Conservation (phyloP, 75 land plant genomes). For the Sequoiadendron giganteum region DNA sequence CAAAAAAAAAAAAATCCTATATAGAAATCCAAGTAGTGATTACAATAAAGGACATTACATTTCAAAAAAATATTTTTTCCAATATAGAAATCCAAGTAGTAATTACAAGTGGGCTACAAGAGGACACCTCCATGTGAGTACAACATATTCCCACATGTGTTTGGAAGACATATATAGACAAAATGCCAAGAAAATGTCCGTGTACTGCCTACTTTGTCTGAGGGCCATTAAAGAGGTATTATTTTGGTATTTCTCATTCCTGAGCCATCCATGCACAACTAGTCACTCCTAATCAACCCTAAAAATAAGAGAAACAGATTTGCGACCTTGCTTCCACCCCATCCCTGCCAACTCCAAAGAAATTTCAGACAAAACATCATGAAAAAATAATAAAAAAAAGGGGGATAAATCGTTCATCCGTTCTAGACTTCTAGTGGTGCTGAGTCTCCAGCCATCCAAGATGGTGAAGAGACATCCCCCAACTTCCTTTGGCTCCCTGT, state of each 20-base stretch:
- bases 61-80: no score
- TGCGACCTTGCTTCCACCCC: no score
- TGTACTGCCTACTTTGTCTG: background rate
- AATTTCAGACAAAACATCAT: background rate
- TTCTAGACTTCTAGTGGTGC: background rate
- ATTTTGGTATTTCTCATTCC: background rate
- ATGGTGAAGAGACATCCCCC: background rate
- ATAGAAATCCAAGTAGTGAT: background rate
- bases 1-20: no score
- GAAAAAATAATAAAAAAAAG: no score
- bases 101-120: background rate
- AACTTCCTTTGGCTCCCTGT: background rate
- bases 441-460: background rate
- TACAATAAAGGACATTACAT: background rate
- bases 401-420: background rate
- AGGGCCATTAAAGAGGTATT: background rate
- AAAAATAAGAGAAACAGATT: background rate
- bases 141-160: background rate
- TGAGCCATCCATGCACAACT: background rate
- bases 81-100: background rate
- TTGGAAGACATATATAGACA: background rate
- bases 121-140: background rate
- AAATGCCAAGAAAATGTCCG: background rate
- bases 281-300: background rate
- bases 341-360: background rate